phyloP scores from a whole-genome alignment of 2,329 filamentous ascomycete species.

The Cladosporium sp. region DNA sequence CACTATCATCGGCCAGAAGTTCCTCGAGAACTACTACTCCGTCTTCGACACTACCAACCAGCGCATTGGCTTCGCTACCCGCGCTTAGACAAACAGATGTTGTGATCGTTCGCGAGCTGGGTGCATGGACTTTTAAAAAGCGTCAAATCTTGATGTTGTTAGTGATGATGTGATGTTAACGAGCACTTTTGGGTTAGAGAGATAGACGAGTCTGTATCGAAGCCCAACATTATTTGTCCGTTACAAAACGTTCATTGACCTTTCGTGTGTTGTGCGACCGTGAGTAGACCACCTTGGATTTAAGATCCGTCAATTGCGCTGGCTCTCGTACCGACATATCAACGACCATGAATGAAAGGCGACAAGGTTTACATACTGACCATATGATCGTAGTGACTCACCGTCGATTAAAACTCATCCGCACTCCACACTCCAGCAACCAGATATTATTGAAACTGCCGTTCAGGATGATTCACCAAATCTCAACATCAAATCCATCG shows the following conservation, averaged over 20 bases:
- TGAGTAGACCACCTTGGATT: no score
- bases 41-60: slow-evolving; percentile 26
- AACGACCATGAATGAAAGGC: not conserved
- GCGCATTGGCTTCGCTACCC: slow-evolving; percentile 25
- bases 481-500: not conserved
- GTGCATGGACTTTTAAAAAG: not conserved
- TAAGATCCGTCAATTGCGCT: no score
- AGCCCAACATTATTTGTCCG: not conserved
- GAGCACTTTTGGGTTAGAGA: not conserved
- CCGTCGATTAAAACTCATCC: not conserved
- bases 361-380: not conserved
- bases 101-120: not conserved
- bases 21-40: slow-evolving; percentile 27
- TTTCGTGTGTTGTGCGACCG: no score
- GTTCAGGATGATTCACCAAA: not conserved
- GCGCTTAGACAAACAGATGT: slow-evolving; percentile 4
- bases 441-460: no score
- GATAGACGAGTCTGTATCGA: not conserved
- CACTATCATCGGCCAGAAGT: slow-evolving; percentile 26
- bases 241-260: no score
- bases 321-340: no score
- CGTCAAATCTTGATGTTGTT: not conserved
- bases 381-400: not conserved
- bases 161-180: not conserved
- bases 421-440: not conserved